Conservation (phyloP, 139 green algal genomes). For the Nannochloris sp. region DNA sequence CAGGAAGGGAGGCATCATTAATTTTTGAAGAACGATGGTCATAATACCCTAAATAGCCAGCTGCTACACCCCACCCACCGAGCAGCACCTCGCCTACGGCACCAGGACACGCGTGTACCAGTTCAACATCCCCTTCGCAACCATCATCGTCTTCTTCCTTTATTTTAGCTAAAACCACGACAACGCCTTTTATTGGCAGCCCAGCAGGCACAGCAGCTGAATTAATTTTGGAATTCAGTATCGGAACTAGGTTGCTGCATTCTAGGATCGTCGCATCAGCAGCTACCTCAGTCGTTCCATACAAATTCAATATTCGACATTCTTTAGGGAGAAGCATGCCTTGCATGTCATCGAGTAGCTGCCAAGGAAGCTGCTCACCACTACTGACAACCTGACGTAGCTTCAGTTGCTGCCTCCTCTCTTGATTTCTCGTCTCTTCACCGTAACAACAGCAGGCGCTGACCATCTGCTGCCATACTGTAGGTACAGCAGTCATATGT, state of each 20-base stretch:
- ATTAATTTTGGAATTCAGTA: constrained; percentile 20
- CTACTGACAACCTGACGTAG: constrained; percentile 45
- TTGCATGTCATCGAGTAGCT: constrained; percentile 26
- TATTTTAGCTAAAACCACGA: not conserved
- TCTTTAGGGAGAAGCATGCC: constrained; percentile 16
- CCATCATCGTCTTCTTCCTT: constrained; percentile 1
- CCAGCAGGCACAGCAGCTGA: constrained; percentile 18
- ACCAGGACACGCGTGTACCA: not conserved
- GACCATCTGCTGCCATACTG: constrained; percentile 33
- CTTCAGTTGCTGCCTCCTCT: too few species aligned
- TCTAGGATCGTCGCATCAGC: constrained; percentile 33
- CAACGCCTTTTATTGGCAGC: not conserved
- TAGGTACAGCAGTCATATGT: constrained; percentile 37
- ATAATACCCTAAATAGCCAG: constrained; percentile 35
- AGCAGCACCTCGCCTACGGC: constrained; percentile 38
- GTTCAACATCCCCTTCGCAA: not conserved
- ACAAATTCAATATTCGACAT: constrained; percentile 48
- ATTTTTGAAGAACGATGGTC: too few species aligned
- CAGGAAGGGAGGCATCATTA: too few species aligned
- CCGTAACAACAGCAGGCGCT: not conserved
- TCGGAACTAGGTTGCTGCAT: not conserved
- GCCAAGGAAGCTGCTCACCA: constrained; percentile 37
- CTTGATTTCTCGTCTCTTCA: constrained; percentile 18
- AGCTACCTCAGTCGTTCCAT: constrained; percentile 46
- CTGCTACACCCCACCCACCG: constrained; percentile 25